Conservation (phyloP, 495 filamentous ascomycete species). For the Talaromyces trachyspermus region DNA sequence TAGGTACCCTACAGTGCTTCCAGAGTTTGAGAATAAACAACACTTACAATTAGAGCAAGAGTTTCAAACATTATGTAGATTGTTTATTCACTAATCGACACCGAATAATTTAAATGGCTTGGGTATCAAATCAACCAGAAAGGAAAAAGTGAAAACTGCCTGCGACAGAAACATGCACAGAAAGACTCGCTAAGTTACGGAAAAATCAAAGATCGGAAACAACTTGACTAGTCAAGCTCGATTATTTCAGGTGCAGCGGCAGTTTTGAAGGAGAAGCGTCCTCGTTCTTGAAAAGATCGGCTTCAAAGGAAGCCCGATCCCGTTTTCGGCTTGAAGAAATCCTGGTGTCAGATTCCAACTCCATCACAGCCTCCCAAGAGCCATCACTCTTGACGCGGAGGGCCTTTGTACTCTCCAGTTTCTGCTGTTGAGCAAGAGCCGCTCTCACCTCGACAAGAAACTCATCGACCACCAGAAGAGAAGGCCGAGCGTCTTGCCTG, state of each 20-base stretch:
- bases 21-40: too few species aligned
- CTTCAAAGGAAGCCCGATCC: constrained; percentile 3
- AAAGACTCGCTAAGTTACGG: not conserved
- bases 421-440: constrained; percentile 34
- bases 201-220: too few species aligned
- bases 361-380: constrained; percentile 39
- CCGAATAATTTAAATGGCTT: not conserved
- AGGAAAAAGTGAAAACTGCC: constrained; percentile 5
- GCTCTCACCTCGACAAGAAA: constrained; percentile 56
- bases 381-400: constrained; percentile 53
- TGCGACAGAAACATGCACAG: not conserved
- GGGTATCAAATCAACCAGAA: constrained; percentile 10
- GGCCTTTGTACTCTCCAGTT: constrained; percentile 39
- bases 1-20: too few species aligned
- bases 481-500: constrained; percentile 62
- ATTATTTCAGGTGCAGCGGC: constrained; percentile 20
- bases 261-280: not conserved
- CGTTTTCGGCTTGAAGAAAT: constrained; percentile 5
- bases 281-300: constrained; percentile 6
- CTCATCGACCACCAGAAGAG: constrained; percentile 57
- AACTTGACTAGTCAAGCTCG: constrained; percentile 24
- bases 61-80: not conserved
- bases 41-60: too few species aligned
- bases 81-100: not conserved
- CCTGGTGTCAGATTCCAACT: constrained; percentile 20